Evolutionary conservation across 805 yeast species (phyloP).

Genomic region (Yamadazyma tumulicola): DNA sequence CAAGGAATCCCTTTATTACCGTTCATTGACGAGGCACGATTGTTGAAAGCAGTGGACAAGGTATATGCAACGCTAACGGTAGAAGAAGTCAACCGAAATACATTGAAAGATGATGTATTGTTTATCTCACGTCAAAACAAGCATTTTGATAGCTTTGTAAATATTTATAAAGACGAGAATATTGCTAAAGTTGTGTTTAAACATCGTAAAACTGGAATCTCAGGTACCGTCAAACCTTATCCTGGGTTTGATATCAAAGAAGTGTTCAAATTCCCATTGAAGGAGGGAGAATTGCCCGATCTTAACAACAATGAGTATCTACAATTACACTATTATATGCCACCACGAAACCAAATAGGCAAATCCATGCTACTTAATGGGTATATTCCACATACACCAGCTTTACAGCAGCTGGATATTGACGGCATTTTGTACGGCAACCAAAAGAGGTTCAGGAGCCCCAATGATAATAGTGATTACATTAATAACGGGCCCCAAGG

Average conservation of each 20-base stretch:
- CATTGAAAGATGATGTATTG: conserved; percentile 65
- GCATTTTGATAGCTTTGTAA: conserved; percentile 37
- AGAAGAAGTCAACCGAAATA: conserved; percentile 67
- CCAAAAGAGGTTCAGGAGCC: conserved; percentile 30
- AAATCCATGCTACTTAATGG: conserved; percentile 88
- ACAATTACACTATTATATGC: conserved; percentile 55
- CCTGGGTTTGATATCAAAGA: conserved; percentile 33
- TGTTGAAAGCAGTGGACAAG: conserved; percentile 60
- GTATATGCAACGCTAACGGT: conserved; percentile 63
- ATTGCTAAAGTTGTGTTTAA: conserved; percentile 33
- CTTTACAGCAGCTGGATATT: conserved; percentile 65
- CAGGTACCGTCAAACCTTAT: conserved; percentile 50
- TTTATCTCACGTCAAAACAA: conserved; percentile 63
- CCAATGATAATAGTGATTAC: conserved; percentile 31
- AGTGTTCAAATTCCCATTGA: conserved; percentile 43
- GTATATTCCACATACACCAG: conserved; percentile 56
- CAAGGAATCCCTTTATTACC: conserved; percentile 90
- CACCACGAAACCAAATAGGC: conserved; percentile 50
- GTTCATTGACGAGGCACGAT: conserved; percentile 79
- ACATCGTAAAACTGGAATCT: conserved; percentile 50
- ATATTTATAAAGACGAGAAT: conserved; percentile 38
- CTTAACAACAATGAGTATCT: conserved; percentile 39
- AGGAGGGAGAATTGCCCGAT: conserved; percentile 44
- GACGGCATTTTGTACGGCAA: conserved; percentile 53
- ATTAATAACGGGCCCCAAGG: conserved; percentile 41